Evolutionary conservation across 805 yeast species (phyloP), one percentile per base, ranked within the genome.

Genomic region (Schizosaccharomyces japonicus): DNA sequence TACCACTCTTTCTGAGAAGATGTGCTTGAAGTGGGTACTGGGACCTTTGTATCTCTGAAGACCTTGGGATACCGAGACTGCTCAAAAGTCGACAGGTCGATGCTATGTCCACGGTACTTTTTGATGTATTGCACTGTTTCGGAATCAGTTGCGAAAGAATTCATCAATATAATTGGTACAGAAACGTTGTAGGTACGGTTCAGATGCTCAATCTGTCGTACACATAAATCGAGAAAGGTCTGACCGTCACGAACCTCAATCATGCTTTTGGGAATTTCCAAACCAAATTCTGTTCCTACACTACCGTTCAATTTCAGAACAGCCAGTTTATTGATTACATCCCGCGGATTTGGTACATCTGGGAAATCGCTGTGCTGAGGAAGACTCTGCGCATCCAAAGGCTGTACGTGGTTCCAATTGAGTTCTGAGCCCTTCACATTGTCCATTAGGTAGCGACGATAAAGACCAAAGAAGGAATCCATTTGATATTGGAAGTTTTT

Each of bases 241-340:
- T 90, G 92, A 52, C 96, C 96, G 58, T 90, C 98, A 65, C 96
- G 80, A 47, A 90, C 98, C 68, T 90, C 98, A 61, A 90, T 90
- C 54, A 90, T 93, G 23, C 94, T 80, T 66, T 85, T 85, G 53
- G 98, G 98, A 50, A 96, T 96, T 52, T 87, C 95, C 68, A 98
- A 87, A 50, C 98, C 98, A 96, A 90, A 87, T 7, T 96, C 85
- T 19, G 98, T 90, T 60, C 98, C 98, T 56, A 90, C 71, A 39
- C 98, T 98, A 70, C 98, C 98, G 62, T 90, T 90, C 62, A 90
- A 73, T 68, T 90, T 90, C 64, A 90, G 71, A 36, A 90, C 98
- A 6, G 95, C 96, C 61, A 90, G 72, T 64, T 85, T 85, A 55
- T 75, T 64, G 58, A 90, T 70, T 61, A 21, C 17, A 25, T 36